phyloP scores from a whole-genome alignment of 768 basidiomycete species.

The Mrakia hoshinonis region DNA sequence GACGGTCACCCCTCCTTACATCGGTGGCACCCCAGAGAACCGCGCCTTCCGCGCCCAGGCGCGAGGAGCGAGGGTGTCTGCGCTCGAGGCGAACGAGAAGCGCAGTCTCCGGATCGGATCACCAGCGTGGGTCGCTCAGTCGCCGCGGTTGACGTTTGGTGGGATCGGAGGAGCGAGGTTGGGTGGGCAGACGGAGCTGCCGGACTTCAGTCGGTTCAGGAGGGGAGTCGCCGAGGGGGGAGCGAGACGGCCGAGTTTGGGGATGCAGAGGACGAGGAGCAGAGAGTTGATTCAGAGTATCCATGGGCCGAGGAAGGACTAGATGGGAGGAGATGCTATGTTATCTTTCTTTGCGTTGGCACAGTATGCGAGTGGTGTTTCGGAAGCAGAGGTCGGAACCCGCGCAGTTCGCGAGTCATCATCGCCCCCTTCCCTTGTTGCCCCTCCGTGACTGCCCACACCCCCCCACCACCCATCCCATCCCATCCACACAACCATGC shows the following conservation, averaged over 20 bases:
- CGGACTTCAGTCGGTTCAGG: slow-evolving; percentile 1
- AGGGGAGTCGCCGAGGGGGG: neutral
- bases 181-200: neutral
- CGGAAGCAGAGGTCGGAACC: too few species aligned
- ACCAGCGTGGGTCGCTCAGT: neutral
- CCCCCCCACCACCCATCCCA: too few species aligned
- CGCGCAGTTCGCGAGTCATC: too few species aligned
- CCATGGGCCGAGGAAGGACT: too few species aligned
- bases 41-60: too few species aligned
- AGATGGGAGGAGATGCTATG: too few species aligned
- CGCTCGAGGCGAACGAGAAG: slow-evolving; percentile 1
- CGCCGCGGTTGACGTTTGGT: neutral
- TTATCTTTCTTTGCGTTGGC: too few species aligned
- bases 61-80: neutral
- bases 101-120: neutral
- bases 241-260: neutral
- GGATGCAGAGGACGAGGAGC: slow-evolving; percentile 1
- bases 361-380: too few species aligned
- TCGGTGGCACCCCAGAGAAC: neutral
- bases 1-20: neutral
- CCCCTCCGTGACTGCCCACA: too few species aligned
- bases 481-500: too few species aligned
- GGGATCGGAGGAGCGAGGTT: neutral
- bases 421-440: too few species aligned
- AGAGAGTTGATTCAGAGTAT: neutral